Percentiles rank a stretch among this genome's conserved stretches.
These are phyloP conservation scores for Laguncularia racemosa DNA, from an alignment of 345 rosid genomes.

Conservation along the genomic window DNA sequence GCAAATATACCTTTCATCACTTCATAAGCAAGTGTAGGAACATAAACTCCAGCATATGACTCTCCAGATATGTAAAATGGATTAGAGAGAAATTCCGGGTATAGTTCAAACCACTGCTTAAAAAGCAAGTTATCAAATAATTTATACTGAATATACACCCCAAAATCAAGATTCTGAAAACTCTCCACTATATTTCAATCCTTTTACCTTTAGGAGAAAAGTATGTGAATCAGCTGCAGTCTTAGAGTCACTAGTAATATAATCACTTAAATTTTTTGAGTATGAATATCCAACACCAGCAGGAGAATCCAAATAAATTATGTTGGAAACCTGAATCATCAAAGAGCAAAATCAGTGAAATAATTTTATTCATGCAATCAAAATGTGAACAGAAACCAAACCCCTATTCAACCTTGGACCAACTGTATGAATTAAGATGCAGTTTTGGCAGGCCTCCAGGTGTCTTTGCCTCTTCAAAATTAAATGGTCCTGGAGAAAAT, in stretches of 20 bases:
- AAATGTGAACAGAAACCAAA: not conserved
- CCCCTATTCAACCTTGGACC: conserved; percentile 72
- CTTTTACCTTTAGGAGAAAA: conserved; percentile 61
- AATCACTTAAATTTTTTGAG: conserved; percentile 49
- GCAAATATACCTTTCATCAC: conserved; percentile 49
- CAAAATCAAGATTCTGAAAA: no score
- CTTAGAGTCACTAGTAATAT: conserved; percentile 46
- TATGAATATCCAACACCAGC: conserved; percentile 86
- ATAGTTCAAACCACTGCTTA: conserved; percentile 73
- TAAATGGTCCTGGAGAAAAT: conserved; percentile 66
- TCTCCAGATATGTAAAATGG: conserved; percentile 83
- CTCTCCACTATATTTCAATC: not conserved
- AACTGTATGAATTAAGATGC: conserved; percentile 71
- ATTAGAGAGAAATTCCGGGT: conserved; percentile 70
- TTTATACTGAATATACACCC: no score
- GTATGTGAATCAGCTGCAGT: conserved; percentile 66
- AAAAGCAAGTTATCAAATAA: not conserved
- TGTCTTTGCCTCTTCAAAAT: conserved; percentile 42
- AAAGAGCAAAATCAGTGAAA: not conserved
- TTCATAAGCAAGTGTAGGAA: conserved; percentile 77
- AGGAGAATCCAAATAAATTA: conserved; percentile 81
- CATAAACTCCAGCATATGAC: conserved; percentile 89
- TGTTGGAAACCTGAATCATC: conserved; percentile 57
- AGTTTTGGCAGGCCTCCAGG: conserved; percentile 30
- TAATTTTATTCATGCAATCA: not conserved